Conservation (phyloP, 495 filamentous ascomycete genomes). For the Hypoxylon fuscum region DNA sequence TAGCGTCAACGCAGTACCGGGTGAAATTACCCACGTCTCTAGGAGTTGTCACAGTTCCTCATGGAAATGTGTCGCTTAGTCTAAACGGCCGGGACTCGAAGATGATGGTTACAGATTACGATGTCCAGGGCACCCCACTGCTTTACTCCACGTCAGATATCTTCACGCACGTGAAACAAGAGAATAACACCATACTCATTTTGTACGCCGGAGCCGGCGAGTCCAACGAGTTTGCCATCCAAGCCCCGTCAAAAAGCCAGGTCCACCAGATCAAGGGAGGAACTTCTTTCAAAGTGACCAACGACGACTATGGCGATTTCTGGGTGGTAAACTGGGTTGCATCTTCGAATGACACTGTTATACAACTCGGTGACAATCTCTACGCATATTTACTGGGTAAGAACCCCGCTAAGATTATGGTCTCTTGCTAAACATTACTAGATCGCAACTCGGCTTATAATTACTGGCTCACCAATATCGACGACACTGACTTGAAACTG, state of each 20-base stretch:
- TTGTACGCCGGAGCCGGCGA: conserved; percentile 77
- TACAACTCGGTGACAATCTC: conserved; percentile 60
- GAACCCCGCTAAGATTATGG: background rate
- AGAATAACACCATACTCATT: conserved; percentile 63
- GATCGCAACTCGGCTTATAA: conserved; percentile 80
- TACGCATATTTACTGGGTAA: conserved; percentile 60
- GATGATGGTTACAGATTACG: conserved; percentile 75
- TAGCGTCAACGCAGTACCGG: conserved; percentile 66
- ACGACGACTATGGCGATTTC: conserved; percentile 46
- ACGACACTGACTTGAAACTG: conserved; percentile 47
- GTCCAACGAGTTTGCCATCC: conserved; percentile 72
- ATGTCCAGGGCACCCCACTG: conserved; percentile 68
- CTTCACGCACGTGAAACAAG: conserved; percentile 65
- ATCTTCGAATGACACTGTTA: conserved; percentile 39
- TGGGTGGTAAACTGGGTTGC: conserved; percentile 43
- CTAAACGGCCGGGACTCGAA: conserved; percentile 80
- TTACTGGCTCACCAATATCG: conserved; percentile 73
- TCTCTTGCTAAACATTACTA: conserved; percentile 7
- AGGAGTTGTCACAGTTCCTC: conserved; percentile 70
- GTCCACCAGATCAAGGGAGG: conserved; percentile 63
- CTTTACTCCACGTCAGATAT: conserved; percentile 81
- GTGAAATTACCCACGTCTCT: conserved; percentile 68
- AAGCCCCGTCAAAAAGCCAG: conserved; percentile 50
- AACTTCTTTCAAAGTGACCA: conserved; percentile 45
- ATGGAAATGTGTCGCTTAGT: conserved; percentile 66